Base-by-base conservation (phyloP, 805 yeast species). In the Monosporozyma unispora region DNA sequence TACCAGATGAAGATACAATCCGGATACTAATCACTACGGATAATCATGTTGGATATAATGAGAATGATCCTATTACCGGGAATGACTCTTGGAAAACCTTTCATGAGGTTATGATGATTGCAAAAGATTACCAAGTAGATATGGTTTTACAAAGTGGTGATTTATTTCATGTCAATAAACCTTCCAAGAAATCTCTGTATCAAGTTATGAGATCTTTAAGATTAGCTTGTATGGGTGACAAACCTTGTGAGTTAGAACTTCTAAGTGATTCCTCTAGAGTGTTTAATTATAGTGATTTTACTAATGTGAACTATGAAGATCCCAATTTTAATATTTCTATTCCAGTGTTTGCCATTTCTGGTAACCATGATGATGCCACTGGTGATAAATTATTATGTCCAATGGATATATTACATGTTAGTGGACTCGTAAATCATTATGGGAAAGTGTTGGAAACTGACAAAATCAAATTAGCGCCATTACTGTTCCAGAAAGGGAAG, bases 301-400 rank as follows among this genome's bases (percentile, higher is more conserved):
- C 81, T 46, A 76, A 78, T 49, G 85, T 90, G 25, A 89, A 89
- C 60, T 95, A 87, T 63, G 93, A 87, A 61, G 98, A 93, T 64
- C 88, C 91, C 1, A 88, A 93, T 64, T 67, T 87, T 52, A 93
- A 93, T 65, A 82, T 93, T 2, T 81, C 95, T 0, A 77, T 90
- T 14, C 99, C 99, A 0, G 77, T 93, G 8, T 88, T 93, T 71
- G 91, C 90, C 6, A 91, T 93, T 3, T 81, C 91, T 44, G 99
- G 99, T 2, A 93, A 93, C 60, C 99, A 93, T 64, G 99, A 93
- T 66, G 98, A 93, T 67, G 87, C 96, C 3, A 86, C 96, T 0
- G 98, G 98, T 1, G 86, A 81, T 48, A 82, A 84, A 21, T 68
- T 87, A 48, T 70, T 93, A 12, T 81, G 90, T 48, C 96, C 99